Conservation (phyloP, 2,329 filamentous ascomycete species). For the Penicillium palitans region DNA sequence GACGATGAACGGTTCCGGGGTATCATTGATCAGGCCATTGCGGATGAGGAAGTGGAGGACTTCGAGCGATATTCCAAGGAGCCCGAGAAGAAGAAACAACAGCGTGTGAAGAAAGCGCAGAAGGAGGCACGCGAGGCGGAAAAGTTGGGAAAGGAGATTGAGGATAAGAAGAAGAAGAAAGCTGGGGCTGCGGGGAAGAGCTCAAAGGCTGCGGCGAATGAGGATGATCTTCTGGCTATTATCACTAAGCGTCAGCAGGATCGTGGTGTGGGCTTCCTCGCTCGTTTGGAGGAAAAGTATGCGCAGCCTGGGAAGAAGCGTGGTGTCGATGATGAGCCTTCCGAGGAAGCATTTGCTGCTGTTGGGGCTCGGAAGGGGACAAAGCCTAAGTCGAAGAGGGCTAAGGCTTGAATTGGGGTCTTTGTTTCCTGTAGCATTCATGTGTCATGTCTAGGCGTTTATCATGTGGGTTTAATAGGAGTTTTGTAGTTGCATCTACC, state of each 20-base stretch:
- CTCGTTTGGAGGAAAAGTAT: constrained; percentile 76
- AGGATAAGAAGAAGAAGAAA: constrained; percentile 69
- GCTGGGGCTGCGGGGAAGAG: constrained; percentile 30
- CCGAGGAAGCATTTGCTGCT: constrained; percentile 62
- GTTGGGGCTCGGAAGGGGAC: constrained; percentile 40
- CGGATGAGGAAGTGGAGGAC: constrained; percentile 62
- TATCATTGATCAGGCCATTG: constrained; percentile 81
- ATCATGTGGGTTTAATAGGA: constrained; percentile 3
- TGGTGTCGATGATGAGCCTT: constrained; percentile 53
- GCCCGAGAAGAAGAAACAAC: constrained; percentile 62
- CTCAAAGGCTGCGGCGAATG: constrained; percentile 38
- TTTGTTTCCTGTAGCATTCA: constrained; percentile 2
- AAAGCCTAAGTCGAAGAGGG: constrained; percentile 34
- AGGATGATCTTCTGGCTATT: constrained; percentile 64
- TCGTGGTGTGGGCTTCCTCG: constrained; percentile 64
- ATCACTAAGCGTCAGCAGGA: constrained; percentile 71
- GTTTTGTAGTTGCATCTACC: constrained; percentile 3
- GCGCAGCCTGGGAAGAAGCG: constrained; percentile 49
- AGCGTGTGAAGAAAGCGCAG: constrained; percentile 61
- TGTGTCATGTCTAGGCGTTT: constrained; percentile 7
- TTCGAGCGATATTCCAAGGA: constrained; percentile 73
- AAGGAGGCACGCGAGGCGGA: constrained; percentile 72
- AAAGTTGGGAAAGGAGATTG: constrained; percentile 71
- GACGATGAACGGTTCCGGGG: constrained; percentile 82
- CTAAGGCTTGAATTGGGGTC: constrained; percentile 15